A percentile compares a stretch with the other conserved stretches of the same genome.
Conservation (phyloP, 1,139 yeast species). For the Blastobotrys capitulatus region DNA sequence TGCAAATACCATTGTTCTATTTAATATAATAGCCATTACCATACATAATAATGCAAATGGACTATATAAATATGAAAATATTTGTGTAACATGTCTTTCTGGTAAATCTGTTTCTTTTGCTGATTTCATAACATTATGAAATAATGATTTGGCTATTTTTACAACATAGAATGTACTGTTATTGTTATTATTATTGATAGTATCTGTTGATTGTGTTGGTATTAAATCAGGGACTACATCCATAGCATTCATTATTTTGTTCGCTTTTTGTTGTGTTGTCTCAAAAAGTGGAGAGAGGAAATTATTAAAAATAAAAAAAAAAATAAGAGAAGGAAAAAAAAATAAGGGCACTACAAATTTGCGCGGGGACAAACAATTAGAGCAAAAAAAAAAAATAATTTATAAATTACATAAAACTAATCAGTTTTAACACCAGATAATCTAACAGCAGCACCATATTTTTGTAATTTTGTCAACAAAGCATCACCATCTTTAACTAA, state of each 20-base stretch:
- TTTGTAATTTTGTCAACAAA: constrained; percentile 87
- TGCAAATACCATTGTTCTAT: constrained; percentile 63
- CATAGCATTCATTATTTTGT: constrained; percentile 10
- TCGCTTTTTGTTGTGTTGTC: background rate
- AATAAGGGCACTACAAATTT: background rate
- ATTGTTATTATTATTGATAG: too few species aligned
- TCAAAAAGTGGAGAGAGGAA: background rate
- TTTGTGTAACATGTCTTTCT: constrained; percentile 21
- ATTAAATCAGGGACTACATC: constrained; percentile 11
- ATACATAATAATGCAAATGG: constrained; percentile 52
- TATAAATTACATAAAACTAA: constrained; percentile 9
- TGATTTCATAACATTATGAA: constrained; percentile 20
- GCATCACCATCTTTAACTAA: constrained; percentile 91
- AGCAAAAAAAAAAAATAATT: background rate
- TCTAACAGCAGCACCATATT: constrained; percentile 95
- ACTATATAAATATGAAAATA: constrained; percentile 38
- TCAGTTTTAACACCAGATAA: constrained; percentile 78
- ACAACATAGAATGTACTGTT: constrained; percentile 19
- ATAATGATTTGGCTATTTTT: constrained; percentile 19
- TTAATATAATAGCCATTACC: constrained; percentile 58
- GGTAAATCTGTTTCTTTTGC: constrained; percentile 25
- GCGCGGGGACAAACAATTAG: too few species aligned
- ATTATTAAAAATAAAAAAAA: background rate
- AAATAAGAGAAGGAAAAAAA: background rate
- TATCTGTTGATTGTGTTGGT: background rate